Conservation (phyloP, 768 basidiomycete genomes). For the Rhizopogon salebrosus region DNA sequence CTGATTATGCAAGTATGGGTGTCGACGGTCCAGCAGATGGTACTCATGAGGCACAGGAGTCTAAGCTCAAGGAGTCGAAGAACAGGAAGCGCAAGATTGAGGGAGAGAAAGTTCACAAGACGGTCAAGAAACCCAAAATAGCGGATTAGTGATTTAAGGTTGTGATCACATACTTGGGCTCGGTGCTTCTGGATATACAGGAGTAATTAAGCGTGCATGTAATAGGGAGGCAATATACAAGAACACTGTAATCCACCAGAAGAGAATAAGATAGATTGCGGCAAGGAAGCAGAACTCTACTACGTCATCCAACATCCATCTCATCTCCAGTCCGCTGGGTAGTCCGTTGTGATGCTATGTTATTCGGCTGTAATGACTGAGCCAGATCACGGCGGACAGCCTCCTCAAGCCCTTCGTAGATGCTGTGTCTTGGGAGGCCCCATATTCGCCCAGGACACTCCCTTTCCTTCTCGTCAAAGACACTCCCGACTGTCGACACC, state of each 20-base stretch:
- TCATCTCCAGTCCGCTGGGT: conserved; percentile 43
- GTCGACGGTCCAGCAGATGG: conserved; percentile 10
- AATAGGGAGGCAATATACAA: conserved; percentile 17
- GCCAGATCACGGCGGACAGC: conserved; percentile 41
- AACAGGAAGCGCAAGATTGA: conserved; percentile 45
- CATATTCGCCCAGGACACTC: conserved; percentile 64
- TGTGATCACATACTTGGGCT: background rate
- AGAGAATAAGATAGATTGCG: conserved; percentile 21
- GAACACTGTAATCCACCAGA: conserved; percentile 13
- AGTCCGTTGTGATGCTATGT: conserved; percentile 23
- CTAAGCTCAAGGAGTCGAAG: conserved; percentile 21
- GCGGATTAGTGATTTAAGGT: background rate
- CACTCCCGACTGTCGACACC: conserved; percentile 68
- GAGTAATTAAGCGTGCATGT: conserved; percentile 14
- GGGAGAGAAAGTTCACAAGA: conserved; percentile 41
- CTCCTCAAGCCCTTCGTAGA: conserved; percentile 73
- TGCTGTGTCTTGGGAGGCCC: conserved; percentile 71
- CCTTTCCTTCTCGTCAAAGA: conserved; percentile 72
- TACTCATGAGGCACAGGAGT: conserved; percentile 13
- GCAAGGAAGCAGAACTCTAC: background rate
- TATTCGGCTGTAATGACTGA: conserved; percentile 15
- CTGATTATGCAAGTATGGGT: conserved; percentile 15
- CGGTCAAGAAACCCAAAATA: conserved; percentile 42
- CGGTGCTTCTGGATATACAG: conserved; percentile 3
- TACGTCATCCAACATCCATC: conserved; percentile 62